Conservation (phyloP, 768 basidiomycete species). For the Leucocoprinus birnbaumii region DNA sequence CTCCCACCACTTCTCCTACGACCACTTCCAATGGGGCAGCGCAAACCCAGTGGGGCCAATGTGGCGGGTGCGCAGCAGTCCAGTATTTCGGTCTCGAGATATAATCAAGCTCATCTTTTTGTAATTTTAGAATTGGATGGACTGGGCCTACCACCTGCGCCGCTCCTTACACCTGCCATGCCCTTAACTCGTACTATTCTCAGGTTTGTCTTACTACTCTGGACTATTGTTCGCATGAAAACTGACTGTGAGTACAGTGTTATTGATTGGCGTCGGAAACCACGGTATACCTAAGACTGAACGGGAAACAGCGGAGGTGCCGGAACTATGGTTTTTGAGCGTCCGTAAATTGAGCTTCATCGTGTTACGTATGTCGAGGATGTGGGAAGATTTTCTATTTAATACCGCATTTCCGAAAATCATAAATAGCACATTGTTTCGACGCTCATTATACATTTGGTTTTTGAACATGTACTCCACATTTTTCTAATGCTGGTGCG, state of each 20-base stretch:
- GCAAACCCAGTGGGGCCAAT: conserved; percentile 26
- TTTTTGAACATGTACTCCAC: conserved; percentile 36
- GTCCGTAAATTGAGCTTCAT: neutral
- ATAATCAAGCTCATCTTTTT: neutral
- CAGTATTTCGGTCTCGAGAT: conserved; percentile 7
- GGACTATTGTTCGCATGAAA: neutral
- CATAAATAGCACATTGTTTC: neutral
- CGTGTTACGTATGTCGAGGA: neutral
- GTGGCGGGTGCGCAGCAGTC: conserved; percentile 23
- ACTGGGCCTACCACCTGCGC: conserved; percentile 24
- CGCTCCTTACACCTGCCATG: conserved; percentile 20
- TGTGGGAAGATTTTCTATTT: neutral
- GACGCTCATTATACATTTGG: conserved; percentile 7
- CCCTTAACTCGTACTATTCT: conserved; percentile 19
- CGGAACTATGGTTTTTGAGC: neutral
- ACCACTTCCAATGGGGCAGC: conserved; percentile 16
- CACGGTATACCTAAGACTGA: conserved; percentile 8
- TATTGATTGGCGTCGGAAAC: neutral
- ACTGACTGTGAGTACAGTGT: conserved; percentile 10
- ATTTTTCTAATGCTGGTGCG: conserved; percentile 40
- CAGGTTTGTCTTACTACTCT: conserved; percentile 16
- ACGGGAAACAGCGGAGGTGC: neutral
- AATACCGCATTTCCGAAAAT: neutral
- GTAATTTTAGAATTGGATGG: conserved; percentile 22
- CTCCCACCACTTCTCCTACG: conserved; percentile 16